Evolutionary conservation across 371 early-diverging fungal genomes (phyloP), one percentile per base, ranked within the genome.

Genomic region (Rhizopus stolonifer): DNA sequence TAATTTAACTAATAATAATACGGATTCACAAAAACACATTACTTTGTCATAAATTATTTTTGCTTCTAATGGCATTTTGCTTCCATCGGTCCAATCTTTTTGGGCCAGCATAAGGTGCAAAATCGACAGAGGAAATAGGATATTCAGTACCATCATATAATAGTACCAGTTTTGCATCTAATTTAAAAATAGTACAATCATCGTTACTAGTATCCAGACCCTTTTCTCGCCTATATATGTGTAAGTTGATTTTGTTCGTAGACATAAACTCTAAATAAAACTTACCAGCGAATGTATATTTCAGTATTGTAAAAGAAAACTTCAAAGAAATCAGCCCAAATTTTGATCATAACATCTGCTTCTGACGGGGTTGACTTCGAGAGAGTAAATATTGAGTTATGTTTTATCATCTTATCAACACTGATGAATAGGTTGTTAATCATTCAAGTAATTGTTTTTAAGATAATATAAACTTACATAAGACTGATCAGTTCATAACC

Each of bases 151-250:
- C 5, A 40, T 55, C 40, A n/a, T 48, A 54, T 11, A 54, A 31
- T 2, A 54, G 40, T 13, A 54, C 55, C 17, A 53, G 46, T 39
- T 53, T 53, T n/a, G 54, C 47, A 47, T 54, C 46, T 36, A 54
- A 31, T 47, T 54, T 47, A 47, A 54, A 54, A 2, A 54, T 47
- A n/a, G 23, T 31, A 4, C 32, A 5, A n/a, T 40, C 55, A 47
- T 40, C 40, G 14, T 40, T 18, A 32, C 25, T 31, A 15, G 47
- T 47, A 47, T 1, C 25, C 21, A 47, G 11, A 1, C 42, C 22
- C 17, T 54, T 39, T 54, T 47, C 48, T 14, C 48, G 42, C 47
- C 39, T 46, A 44, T 52, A 32, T 32, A 38, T 38, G 38, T 38
- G 38, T 51, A 43, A 14, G 29, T 22, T 38, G 43, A 23, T 52